phyloP scores from a whole-genome alignment of 169 alveolate species.

The Neospora caninum region DNA sequence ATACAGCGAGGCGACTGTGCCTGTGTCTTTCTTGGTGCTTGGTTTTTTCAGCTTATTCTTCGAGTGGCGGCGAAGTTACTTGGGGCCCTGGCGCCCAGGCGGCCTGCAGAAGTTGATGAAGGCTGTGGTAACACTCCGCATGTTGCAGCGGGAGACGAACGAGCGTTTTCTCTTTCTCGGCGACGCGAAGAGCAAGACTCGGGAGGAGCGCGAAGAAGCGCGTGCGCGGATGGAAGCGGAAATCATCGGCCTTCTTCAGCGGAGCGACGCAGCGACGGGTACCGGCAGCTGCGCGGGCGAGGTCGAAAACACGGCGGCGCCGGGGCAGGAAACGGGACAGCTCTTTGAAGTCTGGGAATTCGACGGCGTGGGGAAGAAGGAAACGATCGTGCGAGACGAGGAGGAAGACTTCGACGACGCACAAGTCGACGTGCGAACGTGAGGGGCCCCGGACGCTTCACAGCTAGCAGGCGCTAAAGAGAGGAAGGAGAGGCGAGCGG shows the following conservation, averaged over 20 bases:
- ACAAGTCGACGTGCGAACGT: neutral
- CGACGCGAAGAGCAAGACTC: neutral
- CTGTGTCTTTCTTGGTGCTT: neutral
- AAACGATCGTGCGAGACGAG: no score
- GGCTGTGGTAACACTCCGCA: constrained; percentile 37
- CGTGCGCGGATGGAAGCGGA: neutral
- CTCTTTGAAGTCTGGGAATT: constrained; percentile 28
- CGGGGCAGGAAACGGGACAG: neutral
- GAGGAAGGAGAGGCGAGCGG: neutral
- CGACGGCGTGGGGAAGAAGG: constrained; percentile 33
- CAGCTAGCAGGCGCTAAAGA: neutral
- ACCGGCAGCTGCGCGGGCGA: neutral
- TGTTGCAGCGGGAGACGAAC: constrained; percentile 57
- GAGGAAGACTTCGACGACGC: neutral
- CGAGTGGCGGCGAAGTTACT: constrained; percentile 59
- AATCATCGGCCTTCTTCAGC: neutral
- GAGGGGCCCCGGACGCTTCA: neutral
- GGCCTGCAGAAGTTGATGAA: constrained; percentile 56
- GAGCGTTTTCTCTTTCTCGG: constrained; percentile 27
- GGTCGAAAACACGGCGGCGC: neutral
- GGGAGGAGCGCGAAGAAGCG: neutral
- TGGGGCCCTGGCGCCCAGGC: constrained; percentile 62
- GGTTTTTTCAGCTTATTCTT: constrained; percentile 24
- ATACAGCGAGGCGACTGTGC: no score
- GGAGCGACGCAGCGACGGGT: neutral